Base-by-base conservation (phyloP, 805 yeast species). In the Vanderwaltozyma verrucispora region DNA sequence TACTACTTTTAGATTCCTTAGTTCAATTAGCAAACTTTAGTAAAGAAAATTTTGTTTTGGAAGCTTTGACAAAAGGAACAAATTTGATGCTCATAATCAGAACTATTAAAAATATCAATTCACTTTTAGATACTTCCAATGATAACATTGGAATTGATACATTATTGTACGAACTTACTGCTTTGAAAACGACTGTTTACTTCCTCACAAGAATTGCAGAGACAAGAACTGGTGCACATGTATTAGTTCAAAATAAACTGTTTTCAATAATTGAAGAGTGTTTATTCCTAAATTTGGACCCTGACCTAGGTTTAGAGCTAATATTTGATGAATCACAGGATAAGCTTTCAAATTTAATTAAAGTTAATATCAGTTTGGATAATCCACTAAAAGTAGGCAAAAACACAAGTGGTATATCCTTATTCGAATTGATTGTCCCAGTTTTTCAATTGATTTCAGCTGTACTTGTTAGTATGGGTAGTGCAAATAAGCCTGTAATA, bases 121-220 rank as follows among this genome's bases (percentile, higher is more conserved):
- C 75, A 28, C 63, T 79, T 37, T 54, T 84, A 26, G 67, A 45
- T 16, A 48, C 63, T 0, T 47, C 56, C n/a, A 51, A 46, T 11
- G 63, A 58, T 33, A 56, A 60, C 21, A 58, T 72, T 9, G 65
- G 73, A 13, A 48, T 75, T 35, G 77, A 77, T 40, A 60, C 74
- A 3, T 59, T 81, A 19, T 56, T 84, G 1, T 80, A 80, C 54
- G 95, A 86, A 49, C 57, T 84, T 20, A 81, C 92, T 0, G 79
- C 84, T 1, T 81, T 80, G 62, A 82, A 80, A 48, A 69, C 89
- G 0, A 74, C 81, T 0, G 54, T 85, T 30, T 76, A 77, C 40
- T 69, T 88, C 34, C 62, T 89, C 43, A 68, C 78, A 1, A 71
- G 92, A 46, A 70, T 89, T 11, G 85, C 94, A 0, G 85, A 81